phyloP scores from a whole-genome alignment of 2,329 filamentous ascomycete genomes.

The Drechslerella coelobrocha region DNA sequence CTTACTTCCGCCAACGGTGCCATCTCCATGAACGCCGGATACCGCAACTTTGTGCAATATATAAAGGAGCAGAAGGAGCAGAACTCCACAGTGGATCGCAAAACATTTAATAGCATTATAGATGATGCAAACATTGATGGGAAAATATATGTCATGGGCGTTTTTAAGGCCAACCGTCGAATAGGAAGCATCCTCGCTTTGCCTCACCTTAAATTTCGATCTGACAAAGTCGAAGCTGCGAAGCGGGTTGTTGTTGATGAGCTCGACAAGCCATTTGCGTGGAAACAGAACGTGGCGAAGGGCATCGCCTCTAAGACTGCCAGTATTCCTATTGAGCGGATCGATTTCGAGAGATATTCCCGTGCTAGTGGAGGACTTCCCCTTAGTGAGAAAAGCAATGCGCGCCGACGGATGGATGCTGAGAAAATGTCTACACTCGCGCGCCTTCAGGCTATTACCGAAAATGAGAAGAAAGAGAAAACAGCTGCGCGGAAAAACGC shows the following conservation, averaged over 20 bases:
- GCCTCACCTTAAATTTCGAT: constrained; percentile 20
- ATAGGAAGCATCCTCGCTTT: constrained; percentile 32
- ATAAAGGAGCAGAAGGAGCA: constrained; percentile 40
- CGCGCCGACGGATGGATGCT: constrained; percentile 41
- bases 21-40: constrained; percentile 41
- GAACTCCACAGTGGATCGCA: constrained; percentile 41
- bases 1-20: constrained; percentile 19
- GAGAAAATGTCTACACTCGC: constrained; percentile 50
- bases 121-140: constrained; percentile 41
- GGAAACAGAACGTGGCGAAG: constrained; percentile 37
- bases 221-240: constrained; percentile 22
- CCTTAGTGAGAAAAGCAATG: constrained; percentile 22
- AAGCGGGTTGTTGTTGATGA: constrained; percentile 39
- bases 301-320: constrained; percentile 21
- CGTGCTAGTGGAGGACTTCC: constrained; percentile 23
- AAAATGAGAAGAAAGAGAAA: constrained; percentile 38
- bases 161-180: constrained; percentile 28
- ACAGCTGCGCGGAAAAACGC: constrained; percentile 4
- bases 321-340: constrained; percentile 35
- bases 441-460: constrained; percentile 47
- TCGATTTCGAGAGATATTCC: constrained; percentile 44
- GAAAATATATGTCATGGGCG: constrained; percentile 35
- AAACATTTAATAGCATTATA: constrained; percentile 45
- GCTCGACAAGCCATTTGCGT: constrained; percentile 42
- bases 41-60: constrained; percentile 43